Evolutionary conservation across 768 basidiomycete species (phyloP), one percentile per base, ranked within the genome.

Genomic region (Phanerochaete carnosa): DNA sequence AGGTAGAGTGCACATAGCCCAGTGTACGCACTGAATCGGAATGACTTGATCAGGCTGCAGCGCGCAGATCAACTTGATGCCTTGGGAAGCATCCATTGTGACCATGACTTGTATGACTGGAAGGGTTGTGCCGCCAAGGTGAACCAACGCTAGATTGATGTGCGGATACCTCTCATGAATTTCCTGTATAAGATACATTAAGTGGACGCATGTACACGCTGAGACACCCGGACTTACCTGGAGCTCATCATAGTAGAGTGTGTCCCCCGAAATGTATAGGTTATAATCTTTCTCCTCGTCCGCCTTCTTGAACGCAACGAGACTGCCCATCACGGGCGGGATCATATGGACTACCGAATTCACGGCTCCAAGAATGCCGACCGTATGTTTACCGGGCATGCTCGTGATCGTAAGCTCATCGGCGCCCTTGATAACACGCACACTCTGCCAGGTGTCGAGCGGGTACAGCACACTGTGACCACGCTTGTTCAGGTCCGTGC

Each of bases 81-180:
- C 74, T 59, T 73, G 70, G 33, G 64, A 63, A 0, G 68, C 74
- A 58, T 75, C 72, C 74, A 75, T 75, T 0, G 74, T 75, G 23
- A 68, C 65, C 66, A 67, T 66, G 25, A 69, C 52, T 37, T 60
- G 60, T 8, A 71, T 66, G 6, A 64, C 65, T 0, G 72, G 73
- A 12, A 75, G 64, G 23, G 72, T 72, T 25, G 73, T 75, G 12
- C 73, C 73, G 16, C 74, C 73, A 4, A 74, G 65, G 52, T 74
- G 72, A 25, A 73, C 64, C 2, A 74, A 54, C 60, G 72, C 61
- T 19, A 74, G 66, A 59, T 74, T 69, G 53, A 75, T 67, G 26
- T 72, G 62, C 2, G 72, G 70, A 62, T 70, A 73, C 29, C 65
- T 65, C 45, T 66, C 50, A 5, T 71, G 74, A 8, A 75, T 72